Evolutionary conservation across 345 rosid genomes (phyloP), one percentile per base, ranked within the genome.

Genomic region (Toxicodendron radicans): DNA sequence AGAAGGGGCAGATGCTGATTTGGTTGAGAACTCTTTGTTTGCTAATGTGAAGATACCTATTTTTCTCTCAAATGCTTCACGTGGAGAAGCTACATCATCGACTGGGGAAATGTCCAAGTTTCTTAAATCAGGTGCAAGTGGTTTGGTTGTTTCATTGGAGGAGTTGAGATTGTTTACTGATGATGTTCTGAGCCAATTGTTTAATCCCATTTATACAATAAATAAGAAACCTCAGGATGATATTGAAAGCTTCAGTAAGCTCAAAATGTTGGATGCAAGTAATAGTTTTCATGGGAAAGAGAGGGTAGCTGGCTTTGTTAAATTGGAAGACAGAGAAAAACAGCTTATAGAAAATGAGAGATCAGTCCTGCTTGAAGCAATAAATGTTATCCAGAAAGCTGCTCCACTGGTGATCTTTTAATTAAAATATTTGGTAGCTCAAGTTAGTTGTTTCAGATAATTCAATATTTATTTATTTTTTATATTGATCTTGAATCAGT

Each of bases 381-480:
- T 90, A 76, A 78, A 84, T 80, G 80, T 86, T 73, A 82, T 95
- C 76, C 88, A 83, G 84, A 90, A 87, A 87, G 96, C 99, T 83
- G 89, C 91, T 82, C 91, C 96, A 64, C 90, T 86, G 99, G 98
- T 93, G 94, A 92, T 85, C 82, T 83, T 81, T 85, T 84, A 77
- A 62, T 82, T 73, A 52, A 53, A 71, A 71, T 72, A 81, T 81
- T 89, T 84, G 88, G 85, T 88, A 84, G 86, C 73, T 85, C 74
- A 76, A 79, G 80, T 82, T 73, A 48, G 4, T 73, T 76, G 43
- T 76, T 76, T 81, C 58, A 58, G 58, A 71, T 78, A 66, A 68
- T 81, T 80, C 53, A 77, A 43, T 21, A 66, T 75, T 75, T 53
- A 60, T 69, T 51, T 45, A 53, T 53, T 74, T 38, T 68, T 24